A percentile compares a stretch with the other conserved stretches of the same genome.
Evolutionary conservation across 1,284 basidiomycete genomes (phyloP).

Genomic region (Cryptococcus neoformans): DNA sequence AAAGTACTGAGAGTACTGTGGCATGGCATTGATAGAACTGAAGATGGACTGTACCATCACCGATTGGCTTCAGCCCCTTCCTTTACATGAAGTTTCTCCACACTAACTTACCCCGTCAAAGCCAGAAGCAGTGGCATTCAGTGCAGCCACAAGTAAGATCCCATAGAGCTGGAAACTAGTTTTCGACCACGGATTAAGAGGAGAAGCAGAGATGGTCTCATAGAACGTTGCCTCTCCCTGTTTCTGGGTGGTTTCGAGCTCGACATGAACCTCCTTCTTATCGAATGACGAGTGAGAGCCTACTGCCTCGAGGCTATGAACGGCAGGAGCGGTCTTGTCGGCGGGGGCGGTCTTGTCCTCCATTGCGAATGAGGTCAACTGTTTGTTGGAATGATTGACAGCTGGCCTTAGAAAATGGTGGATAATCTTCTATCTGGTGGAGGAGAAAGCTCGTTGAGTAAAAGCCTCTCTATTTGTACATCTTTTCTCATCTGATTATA

Average conservation of each 20-base stretch:
- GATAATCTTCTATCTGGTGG: neutral
- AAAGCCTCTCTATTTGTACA: no score
- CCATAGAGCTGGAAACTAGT: slow-evolving; percentile 20
- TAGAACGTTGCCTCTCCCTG: slow-evolving; percentile 11
- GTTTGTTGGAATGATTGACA: neutral
- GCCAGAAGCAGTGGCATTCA: slow-evolving; percentile 19
- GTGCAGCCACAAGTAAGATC: slow-evolving; percentile 18
- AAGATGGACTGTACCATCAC: slow-evolving; percentile 15
- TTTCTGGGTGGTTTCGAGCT: neutral
- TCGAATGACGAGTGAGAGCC: neutral
- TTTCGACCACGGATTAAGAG: slow-evolving; percentile 17
- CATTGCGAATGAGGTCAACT: no score
- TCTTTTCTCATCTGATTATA: no score
- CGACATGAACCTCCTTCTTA: slow-evolving; percentile 10
- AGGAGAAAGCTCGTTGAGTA: neutral
- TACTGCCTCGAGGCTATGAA: neutral
- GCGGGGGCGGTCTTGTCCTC: no score
- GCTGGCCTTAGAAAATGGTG: neutral
- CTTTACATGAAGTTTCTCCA: no score
- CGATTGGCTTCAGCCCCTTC: no score
- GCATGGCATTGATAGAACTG: slow-evolving; percentile 24
- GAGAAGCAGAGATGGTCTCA: slow-evolving; percentile 15
- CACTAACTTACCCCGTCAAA: slow-evolving; percentile 18
- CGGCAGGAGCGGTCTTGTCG: neutral
- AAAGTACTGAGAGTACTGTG: slow-evolving; percentile 17